phyloP scores from a whole-genome alignment of 805 yeast genomes.

The Monosporozyma unispora region DNA sequence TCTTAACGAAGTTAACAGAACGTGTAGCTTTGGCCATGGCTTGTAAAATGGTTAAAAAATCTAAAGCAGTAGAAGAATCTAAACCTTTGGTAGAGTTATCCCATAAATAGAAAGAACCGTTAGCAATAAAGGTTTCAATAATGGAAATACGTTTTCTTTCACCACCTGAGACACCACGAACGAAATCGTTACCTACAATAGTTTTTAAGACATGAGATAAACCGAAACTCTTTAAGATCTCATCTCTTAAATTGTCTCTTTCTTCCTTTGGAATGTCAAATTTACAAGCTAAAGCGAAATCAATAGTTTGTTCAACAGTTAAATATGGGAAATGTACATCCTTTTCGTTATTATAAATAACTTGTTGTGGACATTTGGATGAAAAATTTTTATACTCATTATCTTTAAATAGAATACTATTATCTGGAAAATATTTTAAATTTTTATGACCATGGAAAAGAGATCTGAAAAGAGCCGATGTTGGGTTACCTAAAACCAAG shows the following conservation, averaged over 20 bases:
- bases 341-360: constrained; percentile 40
- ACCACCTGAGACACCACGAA: constrained; percentile 62
- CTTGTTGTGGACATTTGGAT: constrained; percentile 20
- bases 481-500: constrained; percentile 21
- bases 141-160: constrained; percentile 58
- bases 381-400: constrained; percentile 17
- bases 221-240: constrained; percentile 30
- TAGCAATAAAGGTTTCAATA: constrained; percentile 45
- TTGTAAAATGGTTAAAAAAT: constrained; percentile 37
- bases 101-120: constrained; percentile 43
- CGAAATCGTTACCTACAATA: constrained; percentile 53
- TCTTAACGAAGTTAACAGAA: constrained; percentile 38
- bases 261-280: constrained; percentile 18
- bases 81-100: constrained; percentile 45
- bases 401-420: constrained; percentile 17
- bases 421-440: constrained; percentile 15
- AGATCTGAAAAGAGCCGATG: constrained; percentile 20
- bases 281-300: constrained; percentile 46
- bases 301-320: constrained; percentile 47
- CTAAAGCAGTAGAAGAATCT: constrained; percentile 43
- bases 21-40: constrained; percentile 34
- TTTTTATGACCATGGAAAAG: constrained; percentile 16
- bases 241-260: constrained; percentile 23
- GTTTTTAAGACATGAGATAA: constrained; percentile 47
- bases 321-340: constrained; percentile 51